A percentile compares a stretch with the other conserved stretches of the same genome.
Conservation (phyloP, 768 basidiomycete genomes). For the Boletus rex-veris region DNA sequence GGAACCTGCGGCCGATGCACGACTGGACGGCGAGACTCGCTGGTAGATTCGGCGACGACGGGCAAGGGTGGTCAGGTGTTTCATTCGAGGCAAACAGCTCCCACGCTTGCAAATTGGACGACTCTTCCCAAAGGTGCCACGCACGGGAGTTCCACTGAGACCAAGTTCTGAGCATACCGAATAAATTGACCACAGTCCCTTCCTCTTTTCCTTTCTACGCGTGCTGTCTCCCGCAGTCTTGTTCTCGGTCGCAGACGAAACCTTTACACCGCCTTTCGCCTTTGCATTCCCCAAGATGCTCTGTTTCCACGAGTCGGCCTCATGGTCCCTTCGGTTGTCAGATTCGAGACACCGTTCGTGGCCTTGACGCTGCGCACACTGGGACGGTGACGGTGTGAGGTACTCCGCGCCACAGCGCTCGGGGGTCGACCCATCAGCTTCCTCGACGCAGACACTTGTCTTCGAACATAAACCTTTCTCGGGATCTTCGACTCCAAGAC, state of each 20-base stretch:
- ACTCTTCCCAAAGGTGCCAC: no score
- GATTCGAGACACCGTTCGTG: no score
- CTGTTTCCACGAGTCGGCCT: conserved; percentile 28
- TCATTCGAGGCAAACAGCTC: no score
- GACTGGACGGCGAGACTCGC: no score
- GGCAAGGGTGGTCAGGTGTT: no score
- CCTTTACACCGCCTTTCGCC: conserved; percentile 8
- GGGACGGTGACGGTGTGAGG: conserved; percentile 13
- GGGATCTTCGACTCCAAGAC: conserved; percentile 20
- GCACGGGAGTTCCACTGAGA: conserved; percentile 1
- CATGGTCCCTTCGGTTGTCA: no score
- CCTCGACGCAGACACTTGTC: conserved; percentile 16
- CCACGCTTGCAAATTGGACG: no score
- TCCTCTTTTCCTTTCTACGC: conserved; percentile 22
- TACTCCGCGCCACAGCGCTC: conserved; percentile 1
- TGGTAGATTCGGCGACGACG: no score
- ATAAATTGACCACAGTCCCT: conserved; percentile 27
- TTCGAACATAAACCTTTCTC: conserved; percentile 12
- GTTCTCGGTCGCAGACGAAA: conserved; percentile 15
- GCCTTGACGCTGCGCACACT: conserved; percentile 17
- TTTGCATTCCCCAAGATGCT: conserved; percentile 16
- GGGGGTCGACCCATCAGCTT: neutral
- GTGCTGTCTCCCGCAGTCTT: neutral
- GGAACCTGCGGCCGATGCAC: no score
- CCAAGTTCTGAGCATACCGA: conserved; percentile 28